Conservation (phyloP, 352 stramenopile species). For the Globisporangium irregulare region DNA sequence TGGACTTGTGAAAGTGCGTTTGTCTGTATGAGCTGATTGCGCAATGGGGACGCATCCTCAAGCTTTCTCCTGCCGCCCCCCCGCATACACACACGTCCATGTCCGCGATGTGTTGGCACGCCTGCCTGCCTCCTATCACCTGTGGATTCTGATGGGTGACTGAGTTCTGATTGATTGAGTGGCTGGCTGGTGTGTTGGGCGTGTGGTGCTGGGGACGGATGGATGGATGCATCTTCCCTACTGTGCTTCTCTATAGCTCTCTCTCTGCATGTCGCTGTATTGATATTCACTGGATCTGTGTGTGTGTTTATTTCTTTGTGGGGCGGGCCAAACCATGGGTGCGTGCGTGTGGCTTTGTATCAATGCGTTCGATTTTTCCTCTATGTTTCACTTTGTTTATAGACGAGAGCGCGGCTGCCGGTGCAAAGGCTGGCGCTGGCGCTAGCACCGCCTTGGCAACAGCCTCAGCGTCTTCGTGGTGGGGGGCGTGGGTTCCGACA, state of each 20-base stretch:
- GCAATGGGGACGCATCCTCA: neutral
- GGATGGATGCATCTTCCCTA: slow-evolving; percentile 1
- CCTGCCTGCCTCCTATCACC: neutral
- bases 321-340: slow-evolving; percentile 9
- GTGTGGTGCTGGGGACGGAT: neutral
- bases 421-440: neutral
- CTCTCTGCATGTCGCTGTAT: neutral
- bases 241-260: neutral
- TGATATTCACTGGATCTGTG: neutral
- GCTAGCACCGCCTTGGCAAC: neutral
- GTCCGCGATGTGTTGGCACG: slow-evolving; percentile 6
- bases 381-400: neutral
- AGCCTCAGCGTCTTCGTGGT: slow-evolving; percentile 2
- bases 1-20: neutral
- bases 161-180: neutral
- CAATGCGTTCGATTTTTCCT: neutral
- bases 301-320: slow-evolving; percentile 4
- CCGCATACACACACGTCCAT: neutral
- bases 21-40: neutral
- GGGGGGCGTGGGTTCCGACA: neutral
- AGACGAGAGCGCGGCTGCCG: neutral
- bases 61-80: neutral
- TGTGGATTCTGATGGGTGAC: neutral
- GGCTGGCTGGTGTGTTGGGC: slow-evolving; percentile 1
- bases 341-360: slow-evolving; percentile 11